A percentile compares a stretch with the other conserved stretches of the same genome.
phyloP scores from a whole-genome alignment of 352 stramenopile genomes.

The Phytophthora lateralis region DNA sequence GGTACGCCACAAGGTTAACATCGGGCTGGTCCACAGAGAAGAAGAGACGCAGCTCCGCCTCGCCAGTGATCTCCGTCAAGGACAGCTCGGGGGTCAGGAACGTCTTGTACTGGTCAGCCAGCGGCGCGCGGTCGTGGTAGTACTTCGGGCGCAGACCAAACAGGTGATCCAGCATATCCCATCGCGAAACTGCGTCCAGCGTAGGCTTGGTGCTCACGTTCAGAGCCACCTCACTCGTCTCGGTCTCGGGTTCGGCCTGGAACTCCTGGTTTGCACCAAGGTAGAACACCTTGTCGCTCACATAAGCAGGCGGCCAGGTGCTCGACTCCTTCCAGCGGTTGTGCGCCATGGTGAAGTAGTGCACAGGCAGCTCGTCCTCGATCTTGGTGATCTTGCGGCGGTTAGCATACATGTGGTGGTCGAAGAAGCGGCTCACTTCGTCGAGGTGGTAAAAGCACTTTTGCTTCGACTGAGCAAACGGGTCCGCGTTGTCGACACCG shows the following conservation, averaged over 20 bases:
- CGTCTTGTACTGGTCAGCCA: constrained; percentile 57
- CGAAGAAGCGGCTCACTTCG: constrained; percentile 86
- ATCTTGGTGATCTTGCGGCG: constrained; percentile 57
- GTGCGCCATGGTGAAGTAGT: constrained; percentile 84
- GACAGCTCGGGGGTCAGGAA: constrained; percentile 67
- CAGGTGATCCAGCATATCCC: constrained; percentile 73
- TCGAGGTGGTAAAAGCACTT: constrained; percentile 87
- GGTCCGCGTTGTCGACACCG: constrained; percentile 80
- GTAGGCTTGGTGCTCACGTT: constrained; percentile 48
- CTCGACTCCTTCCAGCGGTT: constrained; percentile 72
- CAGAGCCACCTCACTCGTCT: constrained; percentile 38
- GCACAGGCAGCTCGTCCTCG: constrained; percentile 75
- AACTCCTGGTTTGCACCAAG: constrained; percentile 55
- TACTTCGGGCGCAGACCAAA: constrained; percentile 79
- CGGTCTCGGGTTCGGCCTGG: constrained; percentile 49
- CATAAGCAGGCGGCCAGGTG: constrained; percentile 66
- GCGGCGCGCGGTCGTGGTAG: constrained; percentile 70
- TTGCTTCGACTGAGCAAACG: constrained; percentile 80
- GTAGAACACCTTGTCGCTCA: constrained; percentile 60
- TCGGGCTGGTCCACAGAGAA: constrained; percentile 75
- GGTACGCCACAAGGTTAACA: constrained; percentile 73
- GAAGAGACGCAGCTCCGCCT: constrained; percentile 76
- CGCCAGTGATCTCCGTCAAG: constrained; percentile 72
- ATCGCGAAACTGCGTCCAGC: constrained; percentile 67
- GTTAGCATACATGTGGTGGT: constrained; percentile 78